Evolutionary conservation across 352 stramenopile species (phyloP), one percentile per base, ranked within the genome.

Genomic region (Pythium periplocum): DNA sequence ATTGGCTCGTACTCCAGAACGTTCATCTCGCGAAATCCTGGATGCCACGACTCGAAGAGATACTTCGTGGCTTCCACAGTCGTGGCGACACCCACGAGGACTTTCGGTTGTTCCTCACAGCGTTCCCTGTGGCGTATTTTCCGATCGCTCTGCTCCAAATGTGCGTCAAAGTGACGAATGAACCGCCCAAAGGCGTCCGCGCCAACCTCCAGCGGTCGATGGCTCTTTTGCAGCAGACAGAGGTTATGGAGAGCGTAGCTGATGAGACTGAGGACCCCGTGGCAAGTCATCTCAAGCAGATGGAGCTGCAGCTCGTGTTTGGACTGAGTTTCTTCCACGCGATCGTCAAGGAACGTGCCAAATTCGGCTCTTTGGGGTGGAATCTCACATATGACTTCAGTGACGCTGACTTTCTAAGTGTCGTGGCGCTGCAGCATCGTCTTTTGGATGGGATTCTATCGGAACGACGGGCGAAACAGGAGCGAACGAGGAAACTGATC

Each of bases 321-420:
- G 83, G 75, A 0, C 54, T 92, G 2, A 87, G 77, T 34, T 83
- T 93, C 43, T 93, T 93, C 48, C 83, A 93, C 45, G 82, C 82
- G 1, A 61, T 89, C 7, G 58, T 92, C 7, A 77, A 90, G 47
- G 83, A 93, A 35, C 77, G 86, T 4, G 48, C 53, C 6, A 90
- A 93, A 47, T 93, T 91, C 48, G 83, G 83, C 0, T 61, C 79
- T 2, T 64, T 91, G 1, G 83, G 83, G 1, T 93, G 83, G 83
- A 93, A 88, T 45, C 46, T 89, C 1, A 76, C 59, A 41, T 87
- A 93, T 51, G 76, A 92, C 37, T 93, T 93, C 36, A 91, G 71
- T 31, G 80, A 88, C 36, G 69, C 82, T 0, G 83, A 93, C 53
- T 83, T 93, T 42, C 48, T 85, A 7, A 93, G 80, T 37, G 76